Percentiles rank a stretch among this genome's conserved stretches.
Evolutionary conservation across 2,329 filamentous ascomycete species (phyloP).

Genomic region (Parastagonospora nodorum): DNA sequence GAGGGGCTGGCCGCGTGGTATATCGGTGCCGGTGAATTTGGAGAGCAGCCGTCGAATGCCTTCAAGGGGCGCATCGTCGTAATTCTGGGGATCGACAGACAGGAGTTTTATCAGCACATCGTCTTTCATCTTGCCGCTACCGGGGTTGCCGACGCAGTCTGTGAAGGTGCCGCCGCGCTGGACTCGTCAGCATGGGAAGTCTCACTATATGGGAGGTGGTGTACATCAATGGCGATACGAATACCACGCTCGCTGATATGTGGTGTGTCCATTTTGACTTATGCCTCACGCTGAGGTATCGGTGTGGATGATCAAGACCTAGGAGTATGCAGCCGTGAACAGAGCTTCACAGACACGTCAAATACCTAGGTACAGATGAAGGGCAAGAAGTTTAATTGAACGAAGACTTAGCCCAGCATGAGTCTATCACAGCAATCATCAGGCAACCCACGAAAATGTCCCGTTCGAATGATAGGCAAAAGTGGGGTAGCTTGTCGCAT

Average conservation of each 20-base stretch:
- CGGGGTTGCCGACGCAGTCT: slow-evolving; percentile 84
- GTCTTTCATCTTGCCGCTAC: slow-evolving; percentile 68
- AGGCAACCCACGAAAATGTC: not conserved
- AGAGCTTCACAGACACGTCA: not conserved
- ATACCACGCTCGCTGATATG: slow-evolving; percentile 60
- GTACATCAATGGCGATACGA: slow-evolving; percentile 70
- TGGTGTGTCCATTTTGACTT: slow-evolving; percentile 28
- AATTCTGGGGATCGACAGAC: slow-evolving; percentile 88
- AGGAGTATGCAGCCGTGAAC: not conserved
- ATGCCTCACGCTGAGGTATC: not conserved
- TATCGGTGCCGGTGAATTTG: slow-evolving; percentile 74
- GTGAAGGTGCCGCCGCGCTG: slow-evolving; percentile 88
- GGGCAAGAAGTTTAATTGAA: not conserved
- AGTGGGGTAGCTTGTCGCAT: slow-evolving; percentile 1
- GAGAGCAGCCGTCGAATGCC: slow-evolving; percentile 86
- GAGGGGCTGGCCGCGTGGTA: slow-evolving; percentile 77
- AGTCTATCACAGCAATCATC: no score
- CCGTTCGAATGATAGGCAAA: slow-evolving; percentile 1
- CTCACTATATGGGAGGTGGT: not conserved
- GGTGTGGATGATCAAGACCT: not conserved
- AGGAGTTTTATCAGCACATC: slow-evolving; percentile 86
- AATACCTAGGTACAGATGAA: not conserved
- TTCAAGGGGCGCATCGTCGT: slow-evolving; percentile 87
- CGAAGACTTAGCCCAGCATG: not conserved
- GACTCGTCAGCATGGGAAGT: slow-evolving; percentile 9